Base-by-base conservation (phyloP, 768 basidiomycete genomes). In the Mycena belliarum region DNA sequence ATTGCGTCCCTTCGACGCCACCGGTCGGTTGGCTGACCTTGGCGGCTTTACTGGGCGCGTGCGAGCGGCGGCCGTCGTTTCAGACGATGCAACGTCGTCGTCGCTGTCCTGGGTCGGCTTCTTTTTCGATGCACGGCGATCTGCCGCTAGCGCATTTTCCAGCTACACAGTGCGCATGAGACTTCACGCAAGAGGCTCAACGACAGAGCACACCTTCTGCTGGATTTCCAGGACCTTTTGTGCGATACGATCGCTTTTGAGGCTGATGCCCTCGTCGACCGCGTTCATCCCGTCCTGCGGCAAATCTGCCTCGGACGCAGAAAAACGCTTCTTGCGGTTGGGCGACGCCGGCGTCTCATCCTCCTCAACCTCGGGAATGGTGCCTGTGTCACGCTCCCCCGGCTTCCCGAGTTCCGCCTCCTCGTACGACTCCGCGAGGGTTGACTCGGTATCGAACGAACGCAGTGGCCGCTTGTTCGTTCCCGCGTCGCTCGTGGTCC, bases 211-310 rank as follows among this genome's bases (percentile, higher is more conserved):
- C 16, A 93, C 94, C 84, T 95, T 96, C 63, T 90, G 86, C 74
- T 96, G 93, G 57, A 97, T 95, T 71, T 89, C 85, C 46, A 89
- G 67, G 44, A 97, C 90, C 71, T 94, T 93, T 69, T 90, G 85
- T 24, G 91, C 88, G 53, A 97, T 95, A 67, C 83, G 86, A 65
- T 95, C 94, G 63, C 89, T 93, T 69, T 87, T 87, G 67, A 87
- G 81, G 62, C 84, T 89, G 70, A 95, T 92, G 43, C 87, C 87
- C 69, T 91, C 87, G 63, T 93, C 92, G 16, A 92, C 89, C n/a
- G 90, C 91, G 55, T 76, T 81, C 87, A 93, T 92, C 23, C 86
- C 87, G 67, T 91, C 89, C 63, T 89, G 89, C 44, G 79, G 79
- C 37, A 72, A 68, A 61, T 88, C 90, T 32, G 79, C 73, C 38